Evolutionary conservation across 345 rosid genomes (phyloP).

Genomic region (Anacardium occidentale): DNA sequence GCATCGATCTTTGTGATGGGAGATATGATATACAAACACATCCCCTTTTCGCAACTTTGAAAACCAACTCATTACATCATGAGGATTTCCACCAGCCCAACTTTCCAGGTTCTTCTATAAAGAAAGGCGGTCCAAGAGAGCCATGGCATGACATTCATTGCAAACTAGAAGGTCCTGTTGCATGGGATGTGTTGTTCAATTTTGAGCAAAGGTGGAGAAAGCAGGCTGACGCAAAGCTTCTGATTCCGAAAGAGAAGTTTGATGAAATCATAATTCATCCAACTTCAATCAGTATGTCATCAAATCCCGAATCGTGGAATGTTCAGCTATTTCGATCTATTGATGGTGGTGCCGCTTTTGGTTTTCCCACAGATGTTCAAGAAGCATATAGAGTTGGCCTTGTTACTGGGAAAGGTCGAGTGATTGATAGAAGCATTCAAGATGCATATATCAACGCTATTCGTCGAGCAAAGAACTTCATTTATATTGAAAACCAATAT

Average conservation of each 20-base stretch:
- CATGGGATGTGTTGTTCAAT: constrained; percentile 85
- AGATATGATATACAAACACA: constrained; percentile 76
- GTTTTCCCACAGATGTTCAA: constrained; percentile 38
- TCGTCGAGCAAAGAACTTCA: constrained; percentile 71
- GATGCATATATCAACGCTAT: constrained; percentile 79
- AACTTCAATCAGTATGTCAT: constrained; percentile 3
- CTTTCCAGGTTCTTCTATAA: constrained; percentile 51
- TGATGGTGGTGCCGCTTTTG: constrained; percentile 47
- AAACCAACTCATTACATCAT: constrained; percentile 33
- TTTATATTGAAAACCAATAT: constrained; percentile 87
- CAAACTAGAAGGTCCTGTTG: constrained; percentile 77
- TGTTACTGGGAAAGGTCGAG: constrained; percentile 46
- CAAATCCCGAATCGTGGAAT: constrained; percentile 46
- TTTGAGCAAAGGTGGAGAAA: constrained; percentile 90
- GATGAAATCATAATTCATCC: constrained; percentile 30
- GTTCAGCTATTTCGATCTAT: constrained; percentile 76
- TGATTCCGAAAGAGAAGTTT: constrained; percentile 34
- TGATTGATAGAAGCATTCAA: constrained; percentile 76
- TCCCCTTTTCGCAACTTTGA: constrained; percentile 60
- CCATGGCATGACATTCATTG: constrained; percentile 98
- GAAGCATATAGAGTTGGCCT: constrained; percentile 51
- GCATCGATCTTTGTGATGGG: constrained; percentile 89
- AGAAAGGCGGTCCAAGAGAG: constrained; percentile 88
- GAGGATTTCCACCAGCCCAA: constrained; percentile 88
- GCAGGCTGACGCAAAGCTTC: constrained; percentile 38